Evolutionary conservation across 192 early-diverging fungal species (phyloP).

Genomic region (Coemansia sp.): DNA sequence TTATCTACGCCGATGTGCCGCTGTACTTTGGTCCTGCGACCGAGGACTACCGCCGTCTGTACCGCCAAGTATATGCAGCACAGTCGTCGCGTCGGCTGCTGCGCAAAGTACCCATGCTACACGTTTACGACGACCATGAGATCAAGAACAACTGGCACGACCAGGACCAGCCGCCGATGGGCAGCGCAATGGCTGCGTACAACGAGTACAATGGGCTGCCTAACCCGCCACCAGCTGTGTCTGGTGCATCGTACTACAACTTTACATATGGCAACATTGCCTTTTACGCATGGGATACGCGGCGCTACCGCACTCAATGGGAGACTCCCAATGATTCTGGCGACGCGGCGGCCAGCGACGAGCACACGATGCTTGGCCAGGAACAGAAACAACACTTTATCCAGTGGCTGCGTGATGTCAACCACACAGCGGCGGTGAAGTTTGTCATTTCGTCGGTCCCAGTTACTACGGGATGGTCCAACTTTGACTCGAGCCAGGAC

Average conservation of each 20-base stretch:
- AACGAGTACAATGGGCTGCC: slow-evolving; percentile 52
- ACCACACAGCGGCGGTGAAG: slow-evolving; percentile 55
- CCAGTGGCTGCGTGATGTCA: slow-evolving; percentile 47
- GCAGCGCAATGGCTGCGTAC: slow-evolving; percentile 47
- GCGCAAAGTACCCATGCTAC: slow-evolving; percentile 45
- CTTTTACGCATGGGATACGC: slow-evolving; percentile 55
- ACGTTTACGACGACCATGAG: slow-evolving; percentile 60
- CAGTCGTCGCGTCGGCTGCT: slow-evolving; percentile 33
- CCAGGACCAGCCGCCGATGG: slow-evolving; percentile 37
- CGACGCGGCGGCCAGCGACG: neutral
- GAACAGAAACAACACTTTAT: slow-evolving; percentile 50
- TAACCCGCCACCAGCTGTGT: slow-evolving; percentile 28
- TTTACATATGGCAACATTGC: slow-evolving; percentile 51
- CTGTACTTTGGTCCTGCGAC: slow-evolving; percentile 37
- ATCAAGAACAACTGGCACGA: slow-evolving; percentile 58
- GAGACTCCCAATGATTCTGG: slow-evolving; percentile 8
- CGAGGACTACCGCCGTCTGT: slow-evolving; percentile 52
- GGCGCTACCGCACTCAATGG: slow-evolving; percentile 55
- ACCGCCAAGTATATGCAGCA: slow-evolving; percentile 48
- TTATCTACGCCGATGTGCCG: slow-evolving; percentile 57
- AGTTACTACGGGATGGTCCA: slow-evolving; percentile 48
- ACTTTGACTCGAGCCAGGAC: slow-evolving; percentile 45
- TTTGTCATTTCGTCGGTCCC: slow-evolving; percentile 55
- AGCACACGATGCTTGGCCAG: slow-evolving; percentile 45
- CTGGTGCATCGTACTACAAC: slow-evolving; percentile 44